phyloP scores from a whole-genome alignment of 2,329 filamentous ascomycete genomes.

The Leptosphaerulina australis region DNA sequence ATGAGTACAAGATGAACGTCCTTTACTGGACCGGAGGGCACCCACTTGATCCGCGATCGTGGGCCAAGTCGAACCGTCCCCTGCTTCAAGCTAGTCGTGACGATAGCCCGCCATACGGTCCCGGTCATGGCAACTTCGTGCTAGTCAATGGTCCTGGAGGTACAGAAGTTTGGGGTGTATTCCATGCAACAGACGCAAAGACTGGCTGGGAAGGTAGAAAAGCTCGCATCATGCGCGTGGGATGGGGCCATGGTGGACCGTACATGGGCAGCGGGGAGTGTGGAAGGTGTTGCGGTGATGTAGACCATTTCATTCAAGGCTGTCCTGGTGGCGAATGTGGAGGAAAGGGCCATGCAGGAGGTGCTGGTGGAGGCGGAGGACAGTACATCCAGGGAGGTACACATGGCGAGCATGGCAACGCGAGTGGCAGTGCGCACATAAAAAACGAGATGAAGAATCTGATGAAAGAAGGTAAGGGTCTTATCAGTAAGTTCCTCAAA shows the following conservation, averaged over 20 bases:
- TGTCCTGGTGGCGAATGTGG: slow-evolving; percentile 37
- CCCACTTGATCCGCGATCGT: slow-evolving; percentile 46
- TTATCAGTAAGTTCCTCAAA: slow-evolving; percentile 39
- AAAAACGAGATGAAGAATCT: slow-evolving; percentile 34
- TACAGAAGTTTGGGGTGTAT: slow-evolving; percentile 52
- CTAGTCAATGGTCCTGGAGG: slow-evolving; percentile 42
- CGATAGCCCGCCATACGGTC: slow-evolving; percentile 51
- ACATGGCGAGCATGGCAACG: slow-evolving; percentile 22
- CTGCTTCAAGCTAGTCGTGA: slow-evolving; percentile 47
- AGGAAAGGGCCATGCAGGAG: slow-evolving; percentile 32
- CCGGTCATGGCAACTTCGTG: slow-evolving; percentile 55
- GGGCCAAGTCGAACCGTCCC: slow-evolving; percentile 50
- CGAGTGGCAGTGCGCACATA: slow-evolving; percentile 18
- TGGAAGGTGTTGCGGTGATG: slow-evolving; percentile 40
- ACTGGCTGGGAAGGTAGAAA: slow-evolving; percentile 55
- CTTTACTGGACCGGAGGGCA: slow-evolving; percentile 51
- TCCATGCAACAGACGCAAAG: slow-evolving; percentile 54
- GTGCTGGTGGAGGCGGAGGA: slow-evolving; percentile 24
- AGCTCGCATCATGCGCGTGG: slow-evolving; percentile 54
- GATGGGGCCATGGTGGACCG: slow-evolving; percentile 46
- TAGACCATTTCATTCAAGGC: slow-evolving; percentile 41
- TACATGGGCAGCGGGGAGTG: slow-evolving; percentile 53
- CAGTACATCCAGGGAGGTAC: slow-evolving; percentile 18
- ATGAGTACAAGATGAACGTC: slow-evolving; percentile 57
- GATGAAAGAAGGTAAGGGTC: slow-evolving; percentile 31